A percentile compares a stretch with the other conserved stretches of the same genome.
These are phyloP conservation scores for Colletotrichum sp. DNA, from an alignment of 2,329 filamentous ascomycete species.

Conservation along the genomic window DNA sequence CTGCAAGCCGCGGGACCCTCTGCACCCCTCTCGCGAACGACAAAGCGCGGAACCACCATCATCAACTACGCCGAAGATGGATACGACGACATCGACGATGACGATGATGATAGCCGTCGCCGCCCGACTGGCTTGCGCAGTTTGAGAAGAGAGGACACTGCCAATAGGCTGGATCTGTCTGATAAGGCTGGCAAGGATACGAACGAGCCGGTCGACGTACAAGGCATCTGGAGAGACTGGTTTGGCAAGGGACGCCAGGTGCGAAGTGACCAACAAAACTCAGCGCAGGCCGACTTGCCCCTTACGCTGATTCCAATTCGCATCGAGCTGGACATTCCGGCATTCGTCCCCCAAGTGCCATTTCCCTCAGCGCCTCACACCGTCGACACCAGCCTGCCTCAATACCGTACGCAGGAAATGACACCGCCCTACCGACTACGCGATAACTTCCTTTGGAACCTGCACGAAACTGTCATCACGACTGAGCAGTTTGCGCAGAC, in stretches of 20 bases:
- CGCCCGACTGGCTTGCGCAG: constrained; percentile 86
- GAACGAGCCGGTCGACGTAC: constrained; percentile 77
- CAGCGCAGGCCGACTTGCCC: constrained; percentile 76
- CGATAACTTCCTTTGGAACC: constrained; percentile 97
- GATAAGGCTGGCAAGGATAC: constrained; percentile 88
- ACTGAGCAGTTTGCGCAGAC: constrained; percentile 94
- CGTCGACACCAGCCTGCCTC: constrained; percentile 75
- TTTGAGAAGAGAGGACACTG: constrained; percentile 72
- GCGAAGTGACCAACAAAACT: constrained; percentile 65
- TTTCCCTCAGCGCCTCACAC: constrained; percentile 60
- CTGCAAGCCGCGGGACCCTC: constrained; percentile 69
- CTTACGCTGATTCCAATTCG: constrained; percentile 93
- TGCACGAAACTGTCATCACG: constrained; percentile 92
- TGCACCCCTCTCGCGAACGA: constrained; percentile 78
- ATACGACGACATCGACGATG: constrained; percentile 79
- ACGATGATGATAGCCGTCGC: constrained; percentile 77
- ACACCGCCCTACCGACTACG: constrained; percentile 88
- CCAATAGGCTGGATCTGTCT: constrained; percentile 66
- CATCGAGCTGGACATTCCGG: constrained; percentile 90
- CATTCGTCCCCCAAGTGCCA: constrained; percentile 72
- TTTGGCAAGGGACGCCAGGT: constrained; percentile 74
- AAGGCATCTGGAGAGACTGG: constrained; percentile 95
- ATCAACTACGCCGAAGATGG: constrained; percentile 99
- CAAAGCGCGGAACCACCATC: constrained; percentile 93
- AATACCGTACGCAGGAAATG: constrained; percentile 80